A percentile compares a stretch with the other conserved stretches of the same genome.
phyloP scores from a whole-genome alignment of 1,284 basidiomycete genomes.

The Ceratobasidium sp. region DNA sequence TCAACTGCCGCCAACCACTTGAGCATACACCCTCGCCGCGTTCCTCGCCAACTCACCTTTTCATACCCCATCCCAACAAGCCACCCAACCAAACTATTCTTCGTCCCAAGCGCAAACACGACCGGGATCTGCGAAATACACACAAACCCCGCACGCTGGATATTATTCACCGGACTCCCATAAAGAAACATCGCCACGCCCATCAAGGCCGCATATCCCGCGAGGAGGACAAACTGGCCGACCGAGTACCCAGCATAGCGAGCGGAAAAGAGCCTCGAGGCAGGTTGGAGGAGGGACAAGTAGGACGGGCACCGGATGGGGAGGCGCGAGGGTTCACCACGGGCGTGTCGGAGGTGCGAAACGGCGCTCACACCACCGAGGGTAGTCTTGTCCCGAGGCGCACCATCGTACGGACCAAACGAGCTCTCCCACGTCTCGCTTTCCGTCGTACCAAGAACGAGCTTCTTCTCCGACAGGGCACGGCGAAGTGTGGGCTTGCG shows the following conservation, averaged over 20 bases:
- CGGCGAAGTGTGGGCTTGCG: conserved; percentile 40
- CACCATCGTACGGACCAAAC: conserved; percentile 33
- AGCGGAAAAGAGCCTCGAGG: conserved; percentile 26
- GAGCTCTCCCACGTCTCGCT: conserved; percentile 36
- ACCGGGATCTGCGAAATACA: conserved; percentile 47
- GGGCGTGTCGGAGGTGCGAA: conserved; percentile 19
- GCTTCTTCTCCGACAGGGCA: conserved; percentile 16
- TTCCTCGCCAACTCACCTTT: conserved; percentile 33
- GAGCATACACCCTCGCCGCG: conserved; percentile 1
- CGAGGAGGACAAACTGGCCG: conserved; percentile 35
- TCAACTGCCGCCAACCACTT: conserved; percentile 35
- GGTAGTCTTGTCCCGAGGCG: conserved; percentile 1
- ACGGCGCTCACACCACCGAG: conserved; percentile 15
- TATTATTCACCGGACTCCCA: conserved; percentile 40
- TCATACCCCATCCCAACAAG: conserved; percentile 47
- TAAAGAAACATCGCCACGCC: conserved; percentile 43
- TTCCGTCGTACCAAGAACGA: conserved; percentile 23
- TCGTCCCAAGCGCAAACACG: conserved; percentile 46
- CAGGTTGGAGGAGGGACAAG: conserved; percentile 45
- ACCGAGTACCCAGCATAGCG: conserved; percentile 35
- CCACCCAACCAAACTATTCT: conserved; percentile 48
- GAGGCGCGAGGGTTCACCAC: conserved; percentile 8
- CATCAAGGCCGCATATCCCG: conserved; percentile 40
- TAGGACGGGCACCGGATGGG: conserved; percentile 46
- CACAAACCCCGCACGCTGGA: conserved; percentile 45